Conservation (phyloP, 768 basidiomycete species). For the Pisolithus marmoratus region DNA sequence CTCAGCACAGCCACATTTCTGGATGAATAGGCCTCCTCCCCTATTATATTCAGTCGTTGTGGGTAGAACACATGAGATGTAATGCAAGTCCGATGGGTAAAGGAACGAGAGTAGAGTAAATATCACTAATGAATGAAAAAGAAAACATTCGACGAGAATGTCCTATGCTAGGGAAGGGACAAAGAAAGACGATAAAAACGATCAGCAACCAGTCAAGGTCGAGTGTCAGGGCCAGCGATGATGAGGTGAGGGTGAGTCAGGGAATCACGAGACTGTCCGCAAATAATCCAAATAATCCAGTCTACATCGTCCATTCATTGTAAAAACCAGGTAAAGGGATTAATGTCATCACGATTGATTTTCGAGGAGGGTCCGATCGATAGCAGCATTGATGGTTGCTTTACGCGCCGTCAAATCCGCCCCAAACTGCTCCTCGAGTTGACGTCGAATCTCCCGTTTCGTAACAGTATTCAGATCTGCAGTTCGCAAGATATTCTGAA, state of each 20-base stretch:
- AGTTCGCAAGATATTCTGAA: slow-evolving; percentile 63
- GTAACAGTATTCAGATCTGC: slow-evolving; percentile 90
- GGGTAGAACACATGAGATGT: slow-evolving; percentile 7
- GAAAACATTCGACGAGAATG: slow-evolving; percentile 3
- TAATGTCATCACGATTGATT: slow-evolving; percentile 29
- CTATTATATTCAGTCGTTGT: neutral
- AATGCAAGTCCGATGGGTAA: slow-evolving; percentile 6
- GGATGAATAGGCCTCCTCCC: too few relatives aligned
- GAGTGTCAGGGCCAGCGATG: too few relatives aligned
- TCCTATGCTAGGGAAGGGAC: slow-evolving; percentile 1
- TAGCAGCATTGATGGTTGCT: slow-evolving; percentile 67
- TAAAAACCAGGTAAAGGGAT: neutral
- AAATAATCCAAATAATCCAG: neutral
- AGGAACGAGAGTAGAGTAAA: neutral
- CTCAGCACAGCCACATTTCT: too few relatives aligned
- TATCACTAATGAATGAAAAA: neutral
- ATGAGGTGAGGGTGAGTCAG: too few relatives aligned
- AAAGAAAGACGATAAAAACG: neutral
- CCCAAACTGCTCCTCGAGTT: slow-evolving; percentile 77
- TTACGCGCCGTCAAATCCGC: slow-evolving; percentile 72
- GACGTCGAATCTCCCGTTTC: slow-evolving; percentile 83
- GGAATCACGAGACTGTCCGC: neutral
- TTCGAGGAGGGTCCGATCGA: slow-evolving; percentile 61
- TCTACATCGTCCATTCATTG: neutral
- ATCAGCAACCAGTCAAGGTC: too few relatives aligned